Conservation (phyloP, 2,329 filamentous ascomycete genomes). For the Leptographium radiaticola region DNA sequence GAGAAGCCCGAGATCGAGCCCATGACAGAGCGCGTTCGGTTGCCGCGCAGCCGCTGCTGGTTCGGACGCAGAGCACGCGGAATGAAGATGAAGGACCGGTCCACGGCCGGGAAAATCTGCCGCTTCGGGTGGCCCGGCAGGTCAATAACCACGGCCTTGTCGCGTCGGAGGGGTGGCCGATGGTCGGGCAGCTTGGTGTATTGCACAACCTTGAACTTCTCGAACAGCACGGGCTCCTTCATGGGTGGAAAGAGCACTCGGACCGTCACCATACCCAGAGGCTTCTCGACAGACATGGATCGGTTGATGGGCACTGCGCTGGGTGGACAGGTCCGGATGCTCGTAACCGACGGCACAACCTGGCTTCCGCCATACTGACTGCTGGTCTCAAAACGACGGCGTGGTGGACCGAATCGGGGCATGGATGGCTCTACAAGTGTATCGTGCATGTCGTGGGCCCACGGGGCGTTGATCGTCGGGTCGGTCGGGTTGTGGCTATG, state of each 20-base stretch:
- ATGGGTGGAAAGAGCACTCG: conserved; percentile 69
- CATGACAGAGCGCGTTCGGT: conserved; percentile 57
- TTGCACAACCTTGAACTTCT: conserved; percentile 70
- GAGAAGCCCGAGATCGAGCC: conserved; percentile 55
- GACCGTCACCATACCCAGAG: conserved; percentile 74
- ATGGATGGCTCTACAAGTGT: conserved; percentile 35
- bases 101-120: conserved; percentile 82
- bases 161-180: conserved; percentile 79
- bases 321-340: conserved; percentile 42
- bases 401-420: conserved; percentile 17
- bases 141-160: conserved; percentile 92
- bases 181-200: conserved; percentile 93
- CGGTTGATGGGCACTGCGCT: conserved; percentile 56
- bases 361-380: conserved; percentile 24
- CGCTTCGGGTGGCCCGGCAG: conserved; percentile 66
- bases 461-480: conserved; percentile 58
- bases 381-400: conserved; percentile 11
- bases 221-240: conserved; percentile 56
- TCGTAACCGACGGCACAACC: conserved; percentile 18
- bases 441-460: conserved; percentile 94
- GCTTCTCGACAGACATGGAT: conserved; percentile 69
- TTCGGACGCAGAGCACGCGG: conserved; percentile 87
- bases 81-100: conserved; percentile 96
- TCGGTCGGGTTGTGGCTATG: conserved; percentile 27
- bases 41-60: conserved; percentile 66